Percentiles rank a stretch among this genome's conserved stretches.
Conservation (phyloP, 2,329 filamentous ascomycete species). For the Fusarium hostae region DNA sequence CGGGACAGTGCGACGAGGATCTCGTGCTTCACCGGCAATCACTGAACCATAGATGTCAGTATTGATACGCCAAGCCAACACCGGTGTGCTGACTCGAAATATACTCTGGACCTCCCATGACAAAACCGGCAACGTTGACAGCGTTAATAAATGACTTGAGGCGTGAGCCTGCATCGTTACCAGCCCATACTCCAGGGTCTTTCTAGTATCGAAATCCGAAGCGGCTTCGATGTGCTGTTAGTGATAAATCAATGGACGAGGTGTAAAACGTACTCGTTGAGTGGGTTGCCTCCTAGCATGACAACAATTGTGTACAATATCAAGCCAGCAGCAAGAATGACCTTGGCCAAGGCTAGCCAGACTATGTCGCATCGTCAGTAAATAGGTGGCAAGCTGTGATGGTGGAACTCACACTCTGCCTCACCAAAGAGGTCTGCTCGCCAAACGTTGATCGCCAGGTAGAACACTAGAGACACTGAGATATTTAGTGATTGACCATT, state of each 20-base stretch:
- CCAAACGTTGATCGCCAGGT: background rate
- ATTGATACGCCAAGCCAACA: no score
- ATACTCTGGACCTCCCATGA: constrained; percentile 64
- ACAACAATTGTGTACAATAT: constrained; percentile 79
- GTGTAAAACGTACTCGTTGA: background rate
- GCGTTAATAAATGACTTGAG: background rate
- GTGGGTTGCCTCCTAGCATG: constrained; percentile 80
- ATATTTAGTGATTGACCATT: background rate
- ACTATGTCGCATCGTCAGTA: constrained; percentile 47
- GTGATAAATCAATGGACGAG: no score
- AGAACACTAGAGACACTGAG: background rate
- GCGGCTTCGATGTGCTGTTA: constrained; percentile 54
- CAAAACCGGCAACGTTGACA: constrained; percentile 53
- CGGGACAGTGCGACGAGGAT: background rate
- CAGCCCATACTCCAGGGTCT: constrained; percentile 24
- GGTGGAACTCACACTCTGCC: background rate
- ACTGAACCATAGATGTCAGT: background rate
- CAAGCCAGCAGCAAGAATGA: constrained; percentile 72
- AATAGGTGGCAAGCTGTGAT: accelerated
- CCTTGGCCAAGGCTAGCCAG: constrained; percentile 69
- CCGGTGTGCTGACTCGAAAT: constrained; percentile 66
- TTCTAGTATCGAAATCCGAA: constrained; percentile 77
- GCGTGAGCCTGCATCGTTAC: background rate
- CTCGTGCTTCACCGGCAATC: background rate
- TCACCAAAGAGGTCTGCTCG: background rate